Conservation (phyloP, 345 rosid genomes). For the Carallia pectinifolia region DNA sequence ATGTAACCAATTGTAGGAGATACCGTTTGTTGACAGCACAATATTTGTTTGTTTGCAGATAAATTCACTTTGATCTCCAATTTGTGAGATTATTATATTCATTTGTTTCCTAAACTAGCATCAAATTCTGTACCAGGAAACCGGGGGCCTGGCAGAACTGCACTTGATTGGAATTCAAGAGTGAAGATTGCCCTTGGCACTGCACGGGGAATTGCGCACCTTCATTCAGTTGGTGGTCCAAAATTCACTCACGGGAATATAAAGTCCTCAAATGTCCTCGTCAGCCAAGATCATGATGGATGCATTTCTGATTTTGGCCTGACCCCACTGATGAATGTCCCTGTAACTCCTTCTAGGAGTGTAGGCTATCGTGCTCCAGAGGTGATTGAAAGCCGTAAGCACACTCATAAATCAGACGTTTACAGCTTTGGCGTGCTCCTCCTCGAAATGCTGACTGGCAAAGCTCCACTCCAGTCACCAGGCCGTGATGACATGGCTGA, state of each 20-base stretch:
- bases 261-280: constrained; percentile 76
- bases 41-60: background rate
- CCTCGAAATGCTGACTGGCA: constrained; percentile 82
- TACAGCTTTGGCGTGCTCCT: constrained; percentile 75
- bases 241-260: constrained; percentile 81
- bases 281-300: constrained; percentile 52
- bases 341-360: constrained; percentile 51
- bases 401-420: constrained; percentile 65
- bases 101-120: constrained; percentile 3
- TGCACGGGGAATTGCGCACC: constrained; percentile 71
- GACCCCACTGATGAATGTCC: constrained; percentile 61
- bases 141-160: constrained; percentile 48
- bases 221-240: constrained; percentile 68
- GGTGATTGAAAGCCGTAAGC: constrained; percentile 70
- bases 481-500: constrained; percentile 70
- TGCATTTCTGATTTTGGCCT: constrained; percentile 71
- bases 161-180: constrained; percentile 75
- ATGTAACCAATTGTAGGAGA: background rate
- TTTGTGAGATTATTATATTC: background rate
- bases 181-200: constrained; percentile 60
- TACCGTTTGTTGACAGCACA: background rate
- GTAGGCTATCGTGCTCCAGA: constrained; percentile 81
- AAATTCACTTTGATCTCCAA: background rate
- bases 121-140: constrained; percentile 43
- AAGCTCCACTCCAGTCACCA: constrained; percentile 68